Base-by-base conservation (phyloP, 116 monocot genomes). In the Papilionanthe hybrid region DNA sequence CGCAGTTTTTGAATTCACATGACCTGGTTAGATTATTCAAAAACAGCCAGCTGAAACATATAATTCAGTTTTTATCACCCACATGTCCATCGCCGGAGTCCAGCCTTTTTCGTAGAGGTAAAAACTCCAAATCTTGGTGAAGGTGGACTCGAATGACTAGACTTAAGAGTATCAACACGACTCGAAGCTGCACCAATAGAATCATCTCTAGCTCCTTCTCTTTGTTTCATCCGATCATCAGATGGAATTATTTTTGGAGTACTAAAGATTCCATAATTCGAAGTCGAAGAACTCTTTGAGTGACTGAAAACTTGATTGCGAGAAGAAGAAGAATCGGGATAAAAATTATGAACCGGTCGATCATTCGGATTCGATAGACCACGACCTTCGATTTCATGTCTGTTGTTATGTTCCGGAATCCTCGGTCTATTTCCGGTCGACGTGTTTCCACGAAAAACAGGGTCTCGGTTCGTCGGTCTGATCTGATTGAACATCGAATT, bases 231-330 rank as follows among this genome's bases (percentile, higher is more conserved):
- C 57, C 41, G 78, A 42, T 28, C 78, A 42, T 60, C 65, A 78
- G 78, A 65, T n/a, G 65, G 13, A 65, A 78, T 37, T 0, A 37
- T 66, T 44, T 48, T 71, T 1, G 72, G 19, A 79, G 0, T 7
- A 25, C 77, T 82, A 47, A 77, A 82, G 50, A 82, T 82, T 22
- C 82, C 82, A 77, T 82, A 82, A 28, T 47, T 77, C 18, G 44
- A 47, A 50, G 25, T 11, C 71, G 68, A 20, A 75, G 75, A 71
- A 77, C 25, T 43, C 77, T 79, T 79, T 29, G 71, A n/a, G 12
- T 79, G 15, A 19, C 73, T 60, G 48, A 86, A 87, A 75, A 80
- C 80, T 29, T 81, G 89, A 79, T 77, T 79, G 9, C 79, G 75
- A 30, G 86, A 60, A 53, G 77, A 55, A 22, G 57, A 37, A 9